Conservation (phyloP, 345 rosid species). For the Gossypium thurberi region DNA sequence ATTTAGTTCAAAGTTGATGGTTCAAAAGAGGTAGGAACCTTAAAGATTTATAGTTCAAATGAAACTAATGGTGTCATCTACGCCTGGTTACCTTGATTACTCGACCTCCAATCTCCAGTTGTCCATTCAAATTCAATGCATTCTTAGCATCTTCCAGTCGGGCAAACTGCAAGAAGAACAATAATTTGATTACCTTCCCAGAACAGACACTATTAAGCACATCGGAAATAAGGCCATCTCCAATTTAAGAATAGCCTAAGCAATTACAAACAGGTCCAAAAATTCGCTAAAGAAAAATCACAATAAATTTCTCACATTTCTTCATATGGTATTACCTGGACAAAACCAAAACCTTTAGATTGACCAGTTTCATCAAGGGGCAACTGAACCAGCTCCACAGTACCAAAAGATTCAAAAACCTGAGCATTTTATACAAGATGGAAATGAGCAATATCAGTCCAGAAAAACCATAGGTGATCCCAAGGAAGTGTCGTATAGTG, state of each 20-base stretch:
- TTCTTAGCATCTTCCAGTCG: slow-evolving; percentile 94
- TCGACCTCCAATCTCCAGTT: slow-evolving; percentile 83
- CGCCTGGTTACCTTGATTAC: slow-evolving; percentile 61
- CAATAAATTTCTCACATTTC: not conserved
- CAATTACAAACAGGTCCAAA: too few species aligned
- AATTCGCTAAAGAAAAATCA: not conserved
- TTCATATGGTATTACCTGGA: slow-evolving; percentile 49
- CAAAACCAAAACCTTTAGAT: slow-evolving; percentile 96
- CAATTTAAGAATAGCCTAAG: not conserved
- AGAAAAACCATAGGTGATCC: not conserved
- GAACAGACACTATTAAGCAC: not conserved
- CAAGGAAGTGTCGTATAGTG: not conserved
- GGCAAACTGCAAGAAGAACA: slow-evolving; percentile 47
- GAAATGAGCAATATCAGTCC: not conserved
- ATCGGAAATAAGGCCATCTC: not conserved
- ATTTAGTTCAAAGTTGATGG: not conserved
- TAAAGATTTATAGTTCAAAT: not conserved
- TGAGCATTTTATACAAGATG: slow-evolving; percentile 23
- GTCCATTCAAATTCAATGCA: slow-evolving; percentile 86
- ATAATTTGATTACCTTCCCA: not conserved
- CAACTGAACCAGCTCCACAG: slow-evolving; percentile 92
- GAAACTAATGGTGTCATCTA: too few species aligned
- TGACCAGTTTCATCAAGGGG: slow-evolving; percentile 82
- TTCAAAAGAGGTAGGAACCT: not conserved
- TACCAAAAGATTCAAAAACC: slow-evolving; percentile 95